Base-by-base conservation (phyloP, 306 rosid species). In the Vigna trinervia region DNA sequence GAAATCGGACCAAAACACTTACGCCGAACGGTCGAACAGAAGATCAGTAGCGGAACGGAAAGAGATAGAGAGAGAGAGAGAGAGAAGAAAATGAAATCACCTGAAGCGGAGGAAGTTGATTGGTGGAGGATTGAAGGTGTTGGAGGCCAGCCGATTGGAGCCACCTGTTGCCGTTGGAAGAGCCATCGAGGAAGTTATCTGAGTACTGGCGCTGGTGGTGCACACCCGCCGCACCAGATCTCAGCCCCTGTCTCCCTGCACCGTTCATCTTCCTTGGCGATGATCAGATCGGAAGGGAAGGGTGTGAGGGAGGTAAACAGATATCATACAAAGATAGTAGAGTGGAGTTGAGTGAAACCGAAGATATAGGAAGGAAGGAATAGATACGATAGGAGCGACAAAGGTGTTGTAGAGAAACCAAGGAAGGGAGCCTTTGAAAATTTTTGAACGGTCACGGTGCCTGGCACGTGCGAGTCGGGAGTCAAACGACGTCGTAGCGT, bases 111-210 rank as follows among this genome's bases (percentile, higher is more conserved):
- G 92, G 84, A 62, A 85, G 81, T 36, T 87, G 81, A 67, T 90
- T 73, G 79, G 85, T 88, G 65, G 96, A 77, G 56, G 93, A 73
- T 68, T 91, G 95, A 4, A 96, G 93, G 63, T 90, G 95, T 73
- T 96, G 97, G 69, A 96, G 97, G 36, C 99, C 99, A 60, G 99
- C 91, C 2, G 99, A 89, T 77, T 96, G 99, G 46, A 96, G 96
- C 99, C 99, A 96, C 51, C 96, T 69, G 59, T 77, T 76, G n/a
- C 83, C 83, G 60, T 79, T 86, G 72, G 84, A 76, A 8, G 86
- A 77, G 41, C 85, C 83, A 63, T 86, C 89, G 69, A 92, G 85
- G 19, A 88, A 88, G 85, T 96, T 87, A 34, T 92, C 99, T 20
- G 99, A 91, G 91, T 88, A 74, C 65, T 96, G 99, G 11, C 98